Evolutionary conservation across 2,329 filamentous ascomycete species (phyloP).

Genomic region (Trichophyton schoenleinii): DNA sequence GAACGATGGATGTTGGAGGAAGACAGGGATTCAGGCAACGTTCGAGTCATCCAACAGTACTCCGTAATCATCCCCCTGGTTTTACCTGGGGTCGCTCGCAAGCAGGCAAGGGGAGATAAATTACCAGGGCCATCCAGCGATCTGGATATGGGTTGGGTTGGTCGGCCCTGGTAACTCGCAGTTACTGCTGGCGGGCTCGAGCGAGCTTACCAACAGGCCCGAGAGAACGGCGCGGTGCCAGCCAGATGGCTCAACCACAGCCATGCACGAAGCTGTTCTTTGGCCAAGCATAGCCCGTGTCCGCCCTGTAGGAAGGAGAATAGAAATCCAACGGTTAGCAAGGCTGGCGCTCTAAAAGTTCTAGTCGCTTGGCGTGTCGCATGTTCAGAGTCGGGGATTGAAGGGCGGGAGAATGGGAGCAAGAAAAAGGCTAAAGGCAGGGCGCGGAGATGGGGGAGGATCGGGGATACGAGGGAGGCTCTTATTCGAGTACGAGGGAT

Average conservation of each 20-base stretch:
- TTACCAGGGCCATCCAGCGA: not conserved
- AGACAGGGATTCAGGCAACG: not conserved
- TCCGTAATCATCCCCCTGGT: too few species aligned
- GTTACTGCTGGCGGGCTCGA: not conserved
- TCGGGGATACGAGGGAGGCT: not conserved
- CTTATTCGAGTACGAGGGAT: not conserved
- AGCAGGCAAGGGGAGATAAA: too few species aligned
- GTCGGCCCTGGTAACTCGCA: too few species aligned
- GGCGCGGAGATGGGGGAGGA: not conserved
- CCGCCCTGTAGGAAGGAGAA: conserved; percentile 23
- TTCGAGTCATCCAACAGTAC: not conserved
- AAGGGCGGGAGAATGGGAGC: not conserved
- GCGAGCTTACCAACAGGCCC: not conserved
- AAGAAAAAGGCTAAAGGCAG: not conserved
- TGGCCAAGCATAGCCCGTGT: conserved; percentile 47
- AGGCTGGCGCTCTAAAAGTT: not conserved
- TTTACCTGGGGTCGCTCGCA: too few species aligned
- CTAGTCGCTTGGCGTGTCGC: conserved; percentile 1
- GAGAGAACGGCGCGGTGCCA: not conserved
- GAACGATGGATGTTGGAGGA: not conserved
- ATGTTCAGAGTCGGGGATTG: not conserved
- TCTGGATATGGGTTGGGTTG: not conserved
- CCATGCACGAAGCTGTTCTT: conserved; percentile 49
- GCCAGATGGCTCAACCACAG: conserved; percentile 28
- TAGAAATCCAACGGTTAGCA: not conserved